phyloP scores from a whole-genome alignment of 495 filamentous ascomycete genomes.

The Aspergillus bridgeri region DNA sequence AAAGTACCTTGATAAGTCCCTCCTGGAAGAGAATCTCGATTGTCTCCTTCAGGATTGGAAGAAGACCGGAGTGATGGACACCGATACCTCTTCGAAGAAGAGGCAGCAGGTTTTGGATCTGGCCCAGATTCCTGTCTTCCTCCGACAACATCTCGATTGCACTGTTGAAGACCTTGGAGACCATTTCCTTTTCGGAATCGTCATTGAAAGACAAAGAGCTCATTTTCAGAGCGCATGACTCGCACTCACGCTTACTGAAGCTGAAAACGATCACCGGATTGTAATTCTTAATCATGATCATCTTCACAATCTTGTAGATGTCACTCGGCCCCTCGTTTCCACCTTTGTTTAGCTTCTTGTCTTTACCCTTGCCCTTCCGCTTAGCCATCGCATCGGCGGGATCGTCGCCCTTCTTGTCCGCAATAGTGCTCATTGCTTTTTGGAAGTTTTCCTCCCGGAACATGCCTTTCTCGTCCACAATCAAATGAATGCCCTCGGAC shows the following conservation, averaged over 20 bases:
- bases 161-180: slow-evolving; percentile 86
- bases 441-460: slow-evolving; percentile 98
- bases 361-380: slow-evolving; percentile 79
- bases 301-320: slow-evolving; percentile 94
- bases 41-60: slow-evolving; percentile 96
- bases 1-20: slow-evolving; percentile 93
- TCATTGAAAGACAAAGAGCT: slow-evolving; percentile 91
- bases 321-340: slow-evolving; percentile 71
- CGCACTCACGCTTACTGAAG: slow-evolving; percentile 96
- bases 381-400: slow-evolving; percentile 72
- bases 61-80: slow-evolving; percentile 91
- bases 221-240: slow-evolving; percentile 79
- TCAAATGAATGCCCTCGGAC: slow-evolving; percentile 86
- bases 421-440: slow-evolving; percentile 84
- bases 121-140: slow-evolving; percentile 80
- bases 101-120: slow-evolving; percentile 88
- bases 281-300: slow-evolving; percentile 95
- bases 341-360: slow-evolving; percentile 87
- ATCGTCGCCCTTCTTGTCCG: slow-evolving; percentile 84
- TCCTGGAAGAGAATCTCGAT: slow-evolving; percentile 99
- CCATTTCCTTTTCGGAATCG: slow-evolving; percentile 93
- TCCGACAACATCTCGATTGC: slow-evolving; percentile 87
- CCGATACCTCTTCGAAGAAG: slow-evolving; percentile 89
- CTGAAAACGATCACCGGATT: slow-evolving; percentile 99
- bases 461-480: slow-evolving; percentile 92